A percentile compares a stretch with the other conserved stretches of the same genome.
Conservation (phyloP, 345 rosid species). For the Syzygium aqueum region DNA sequence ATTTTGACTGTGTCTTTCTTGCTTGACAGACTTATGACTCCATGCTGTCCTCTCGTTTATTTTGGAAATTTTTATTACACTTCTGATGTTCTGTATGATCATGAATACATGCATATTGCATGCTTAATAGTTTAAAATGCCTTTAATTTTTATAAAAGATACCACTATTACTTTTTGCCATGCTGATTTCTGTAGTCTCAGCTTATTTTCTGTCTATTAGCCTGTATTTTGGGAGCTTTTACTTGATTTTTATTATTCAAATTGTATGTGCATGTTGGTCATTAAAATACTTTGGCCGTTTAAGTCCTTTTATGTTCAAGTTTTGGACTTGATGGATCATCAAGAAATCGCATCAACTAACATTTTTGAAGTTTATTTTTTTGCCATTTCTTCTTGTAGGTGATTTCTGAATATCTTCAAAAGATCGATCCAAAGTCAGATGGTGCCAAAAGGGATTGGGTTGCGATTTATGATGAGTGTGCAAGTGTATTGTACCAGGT, state of each 20-base stretch:
- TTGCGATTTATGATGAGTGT: slow-evolving; percentile 99
- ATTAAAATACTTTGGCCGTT: neutral
- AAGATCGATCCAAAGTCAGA: slow-evolving; percentile 97
- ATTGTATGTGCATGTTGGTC: neutral
- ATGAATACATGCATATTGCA: neutral
- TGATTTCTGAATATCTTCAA: slow-evolving; percentile 94
- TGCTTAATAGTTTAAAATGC: neutral
- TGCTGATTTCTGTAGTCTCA: neutral
- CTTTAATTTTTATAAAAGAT: neutral
- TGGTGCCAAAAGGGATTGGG: slow-evolving; percentile 99
- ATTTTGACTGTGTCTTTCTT: neutral
- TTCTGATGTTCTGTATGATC: neutral
- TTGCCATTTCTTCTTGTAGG: slow-evolving; percentile 28
- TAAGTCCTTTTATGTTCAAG: too few species aligned
- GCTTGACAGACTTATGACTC: neutral
- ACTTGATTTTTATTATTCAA: neutral
- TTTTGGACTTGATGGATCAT: neutral
- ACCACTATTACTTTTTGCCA: neutral
- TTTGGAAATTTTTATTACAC: neutral
- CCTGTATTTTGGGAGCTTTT: neutral
- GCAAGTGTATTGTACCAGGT: slow-evolving; percentile 91
- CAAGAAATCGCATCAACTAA: neutral
- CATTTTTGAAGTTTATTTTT: neutral
- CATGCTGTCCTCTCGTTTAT: neutral
- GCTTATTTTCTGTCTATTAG: neutral